Evolutionary conservation across 768 basidiomycete genomes (phyloP).

Genomic region (Mycena rosella): DNA sequence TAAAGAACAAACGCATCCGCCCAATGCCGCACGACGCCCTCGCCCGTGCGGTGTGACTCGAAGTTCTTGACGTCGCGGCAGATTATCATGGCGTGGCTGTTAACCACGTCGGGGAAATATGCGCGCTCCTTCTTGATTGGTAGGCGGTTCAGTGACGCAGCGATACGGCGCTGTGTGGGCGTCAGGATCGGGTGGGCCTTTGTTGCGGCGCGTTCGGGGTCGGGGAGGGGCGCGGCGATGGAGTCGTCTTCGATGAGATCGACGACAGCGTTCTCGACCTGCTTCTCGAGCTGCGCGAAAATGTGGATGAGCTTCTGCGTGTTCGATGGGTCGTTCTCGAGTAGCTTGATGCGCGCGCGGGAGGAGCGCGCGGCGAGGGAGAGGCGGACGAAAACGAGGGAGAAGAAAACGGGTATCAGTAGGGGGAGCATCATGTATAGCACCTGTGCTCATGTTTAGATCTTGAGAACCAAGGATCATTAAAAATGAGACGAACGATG

Average conservation of each 20-base stretch:
- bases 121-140: conserved; percentile 80
- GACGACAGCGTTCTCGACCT: conserved; percentile 71
- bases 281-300: conserved; percentile 68
- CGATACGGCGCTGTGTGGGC: conserved; percentile 68
- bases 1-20: conserved; percentile 22
- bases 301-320: conserved; percentile 67
- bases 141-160: conserved; percentile 72
- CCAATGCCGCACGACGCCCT: conserved; percentile 61
- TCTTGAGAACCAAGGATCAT: conserved; percentile 7
- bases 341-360: conserved; percentile 69
- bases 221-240: conserved; percentile 19
- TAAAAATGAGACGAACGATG: conserved; percentile 59
- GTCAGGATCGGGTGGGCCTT: conserved; percentile 61
- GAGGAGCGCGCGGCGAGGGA: conserved; percentile 70
- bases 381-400: conserved; percentile 68
- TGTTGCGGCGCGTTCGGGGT: conserved; percentile 14
- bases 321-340: conserved; percentile 68
- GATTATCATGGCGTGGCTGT: conserved; percentile 81
- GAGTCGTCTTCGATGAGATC: conserved; percentile 68
- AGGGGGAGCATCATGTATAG: conserved; percentile 71
- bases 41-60: conserved; percentile 68
- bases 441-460: conserved; percentile 52
- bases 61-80: conserved; percentile 76
- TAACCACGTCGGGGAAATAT: conserved; percentile 69
- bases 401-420: conserved; percentile 70